Conservation (phyloP, 2,329 filamentous ascomycete species). For the Cercospora brassicicola region DNA sequence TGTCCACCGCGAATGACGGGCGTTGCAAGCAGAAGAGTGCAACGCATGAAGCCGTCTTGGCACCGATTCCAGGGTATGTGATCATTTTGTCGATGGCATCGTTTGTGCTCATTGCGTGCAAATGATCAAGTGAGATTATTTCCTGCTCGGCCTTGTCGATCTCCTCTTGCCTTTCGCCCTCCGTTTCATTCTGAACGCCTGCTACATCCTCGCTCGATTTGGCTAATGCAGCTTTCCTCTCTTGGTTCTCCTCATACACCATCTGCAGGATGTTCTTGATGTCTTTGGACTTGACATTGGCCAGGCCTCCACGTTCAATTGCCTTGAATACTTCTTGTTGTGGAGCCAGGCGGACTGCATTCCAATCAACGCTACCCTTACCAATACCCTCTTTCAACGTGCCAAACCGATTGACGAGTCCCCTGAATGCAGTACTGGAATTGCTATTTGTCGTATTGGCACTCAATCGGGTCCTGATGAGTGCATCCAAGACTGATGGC, state of each 20-base stretch:
- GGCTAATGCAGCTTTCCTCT: constrained; percentile 54
- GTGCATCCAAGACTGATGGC: constrained; percentile 63
- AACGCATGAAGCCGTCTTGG: constrained; percentile 67
- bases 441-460: constrained; percentile 62
- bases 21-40: constrained; percentile 64
- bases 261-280: constrained; percentile 74
- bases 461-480: constrained; percentile 62
- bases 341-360: constrained; percentile 63
- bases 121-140: constrained; percentile 64
- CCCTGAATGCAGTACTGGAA: constrained; percentile 65
- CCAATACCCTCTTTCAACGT: constrained; percentile 62
- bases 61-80: constrained; percentile 63
- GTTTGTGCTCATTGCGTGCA: constrained; percentile 56
- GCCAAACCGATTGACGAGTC: constrained; percentile 65
- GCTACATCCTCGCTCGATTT: constrained; percentile 37
- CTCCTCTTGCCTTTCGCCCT: constrained; percentile 57
- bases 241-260: constrained; percentile 67
- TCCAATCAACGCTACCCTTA: constrained; percentile 73
- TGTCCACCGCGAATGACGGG: constrained; percentile 65
- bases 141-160: constrained; percentile 58
- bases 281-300: constrained; percentile 66
- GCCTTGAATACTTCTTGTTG: constrained; percentile 64
- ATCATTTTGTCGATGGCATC: constrained; percentile 60
- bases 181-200: constrained; percentile 48
- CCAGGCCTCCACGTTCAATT: constrained; percentile 70